Evolutionary conservation across 169 alveolate species (phyloP), one percentile per base, ranked within the genome.

Genomic region (Plasmodium reichenowi): DNA sequence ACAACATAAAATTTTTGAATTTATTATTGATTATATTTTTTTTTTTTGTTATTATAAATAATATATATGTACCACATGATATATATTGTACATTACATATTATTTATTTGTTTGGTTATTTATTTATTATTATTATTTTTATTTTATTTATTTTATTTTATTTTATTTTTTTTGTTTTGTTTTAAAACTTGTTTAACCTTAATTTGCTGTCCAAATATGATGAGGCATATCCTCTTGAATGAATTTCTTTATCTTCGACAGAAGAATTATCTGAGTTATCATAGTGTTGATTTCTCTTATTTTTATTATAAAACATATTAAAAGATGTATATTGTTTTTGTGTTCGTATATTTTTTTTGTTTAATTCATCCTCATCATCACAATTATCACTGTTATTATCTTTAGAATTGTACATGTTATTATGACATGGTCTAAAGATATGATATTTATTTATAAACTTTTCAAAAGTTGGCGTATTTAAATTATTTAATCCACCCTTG

Each of bases 241-340:
- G 54, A n/a, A 24, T 38, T 9, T n/a, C 63, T 24, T 62, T 50
- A 29, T 67, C 91, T 3, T 43, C 45, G 2, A 83, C 56, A 22
- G 85, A 83, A 24, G 43, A 48, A 22, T 76, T 68, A 22, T 32
- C 71, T 9, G 24, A 17, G 6, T 72, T 70, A 4, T 72, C 67
- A 38, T 5, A 38, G 47, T 38, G 9, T 12, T 56, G 59, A n/a
- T 32, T 17, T 22, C 15, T 45, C 5, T 70, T 67, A 29, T 83
- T 3, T 50, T 50, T 83, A 2, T 38, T 67, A 32, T 43, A 3
- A 15, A 83, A 83, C 60, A 68, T 52, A 29, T 67, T 67, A 68
- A 83, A 68, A 1, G 78, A 62, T n/a, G 73, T 67, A 26, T 83
- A 83, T 9, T 83, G 91, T 12, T 83, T 83, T 56, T 83, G 13